Evolutionary conservation across 192 early-diverging fungal genomes (phyloP), one percentile per base, ranked within the genome.

Genomic region (Entrophospora sp.): DNA sequence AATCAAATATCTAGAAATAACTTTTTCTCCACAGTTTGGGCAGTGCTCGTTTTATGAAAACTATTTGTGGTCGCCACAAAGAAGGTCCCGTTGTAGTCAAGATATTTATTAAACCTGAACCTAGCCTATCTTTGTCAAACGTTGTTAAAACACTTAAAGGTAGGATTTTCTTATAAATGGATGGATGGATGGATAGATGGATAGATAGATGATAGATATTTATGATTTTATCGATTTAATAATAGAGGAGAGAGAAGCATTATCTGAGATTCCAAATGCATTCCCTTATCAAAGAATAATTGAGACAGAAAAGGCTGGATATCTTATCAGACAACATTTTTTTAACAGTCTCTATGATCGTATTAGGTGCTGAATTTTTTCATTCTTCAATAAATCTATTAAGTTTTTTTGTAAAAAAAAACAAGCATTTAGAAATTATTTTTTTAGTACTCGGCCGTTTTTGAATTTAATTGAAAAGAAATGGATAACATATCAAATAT

Each of bases 311-410:
- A 80, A 83, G 20, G 94, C 93, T 7, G 92, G 89, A 16, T 98
- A 96, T 60, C 61, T 96, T 56, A 77, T 95, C 57, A 79, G 96
- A 13, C 94, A 95, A 70, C 89, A 88, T 67, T 74, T 97, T 60
- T 90, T 90, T 63, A 86, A 85, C 69, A 96, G 87, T 78, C 82
- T 98, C n/a, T 98, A 98, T 52, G 96, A 98, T 76, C 87, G 94
- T 6, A 92, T 97, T 32, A 90, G 89, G 89, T 89, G 45, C 22
- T 22, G 34, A 3, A 4, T 32, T 25, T 44, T 9, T 27, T 31
- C 28, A 4, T 45, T 4, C 30, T 1, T 10, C 24, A 45, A 20
- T 25, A 30, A 48, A 35, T 27, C 46, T 31, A 10, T 37, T 45
- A 22, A 45, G 52, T 8, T 9, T 45, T 18, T 44, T 44, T 44